These are phyloP conservation scores for Glycyrrhiza uralensis DNA, from an alignment of 306 rosid genomes.

Conservation along the genomic window DNA sequence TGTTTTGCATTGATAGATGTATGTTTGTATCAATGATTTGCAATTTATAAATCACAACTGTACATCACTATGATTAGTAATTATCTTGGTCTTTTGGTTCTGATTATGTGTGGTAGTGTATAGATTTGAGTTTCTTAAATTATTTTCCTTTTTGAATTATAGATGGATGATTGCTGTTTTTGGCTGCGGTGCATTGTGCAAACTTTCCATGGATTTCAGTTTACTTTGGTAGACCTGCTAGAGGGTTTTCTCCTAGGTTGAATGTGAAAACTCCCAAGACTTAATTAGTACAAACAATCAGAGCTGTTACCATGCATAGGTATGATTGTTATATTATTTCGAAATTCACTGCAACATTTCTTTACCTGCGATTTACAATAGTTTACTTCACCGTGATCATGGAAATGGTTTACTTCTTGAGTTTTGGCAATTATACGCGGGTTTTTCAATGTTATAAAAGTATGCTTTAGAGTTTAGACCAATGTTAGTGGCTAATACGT, in stretches of 20 bases:
- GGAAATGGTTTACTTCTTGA: neutral
- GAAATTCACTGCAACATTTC: neutral
- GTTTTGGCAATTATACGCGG: neutral
- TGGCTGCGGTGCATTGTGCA: constrained; percentile 57
- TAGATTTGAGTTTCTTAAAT: constrained; percentile 24
- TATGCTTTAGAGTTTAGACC: neutral
- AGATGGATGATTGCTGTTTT: constrained; percentile 86
- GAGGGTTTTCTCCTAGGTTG: constrained; percentile 28
- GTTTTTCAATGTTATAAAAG: neutral
- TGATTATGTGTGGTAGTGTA: neutral
- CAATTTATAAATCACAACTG: neutral
- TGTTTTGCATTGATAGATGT: constrained; percentile 28
- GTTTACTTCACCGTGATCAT: neutral
- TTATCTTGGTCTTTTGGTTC: constrained; percentile 7
- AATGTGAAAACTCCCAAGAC: constrained; percentile 16
- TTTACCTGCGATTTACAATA: neutral
- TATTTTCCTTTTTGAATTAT: constrained; percentile 49
- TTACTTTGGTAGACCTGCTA: constrained; percentile 50
- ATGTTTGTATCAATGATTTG: constrained; percentile 13
- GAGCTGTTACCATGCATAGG: constrained; percentile 24
- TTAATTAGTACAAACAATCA: constrained; percentile 27
- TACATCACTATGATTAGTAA: neutral
- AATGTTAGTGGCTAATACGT: neutral
- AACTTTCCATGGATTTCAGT: constrained; percentile 52
- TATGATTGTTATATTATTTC: constrained; percentile 7